Conservation (phyloP, 2,329 filamentous ascomycete species). For the Cytospora piceicola region DNA sequence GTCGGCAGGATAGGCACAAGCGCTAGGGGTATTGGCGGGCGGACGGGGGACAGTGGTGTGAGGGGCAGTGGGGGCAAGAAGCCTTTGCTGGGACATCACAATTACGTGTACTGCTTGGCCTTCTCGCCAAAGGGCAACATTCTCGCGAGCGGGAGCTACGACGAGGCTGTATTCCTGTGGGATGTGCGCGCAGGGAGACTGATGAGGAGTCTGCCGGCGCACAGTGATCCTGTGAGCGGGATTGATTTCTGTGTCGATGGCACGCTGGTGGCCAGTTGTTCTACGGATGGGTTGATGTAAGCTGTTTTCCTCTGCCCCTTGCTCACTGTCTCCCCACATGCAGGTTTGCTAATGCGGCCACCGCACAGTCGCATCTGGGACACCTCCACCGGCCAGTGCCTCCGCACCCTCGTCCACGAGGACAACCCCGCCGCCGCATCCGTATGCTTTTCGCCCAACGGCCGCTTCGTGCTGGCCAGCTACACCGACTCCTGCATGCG, state of each 20-base stretch:
- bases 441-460: constrained; percentile 92
- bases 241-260: constrained; percentile 94
- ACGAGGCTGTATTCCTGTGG: constrained; percentile 97
- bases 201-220: constrained; percentile 90
- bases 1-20: constrained; percentile 30
- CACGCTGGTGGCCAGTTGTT: constrained; percentile 88
- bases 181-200: constrained; percentile 85
- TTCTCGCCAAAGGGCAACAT: constrained; percentile 99
- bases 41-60: constrained; percentile 25
- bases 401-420: constrained; percentile 93
- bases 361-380: constrained; percentile 84
- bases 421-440: constrained; percentile 89
- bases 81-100: constrained; percentile 84
- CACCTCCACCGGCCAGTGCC: constrained; percentile 89
- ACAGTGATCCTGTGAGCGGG: constrained; percentile 91
- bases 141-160: constrained; percentile 91
- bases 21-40: constrained; percentile 24
- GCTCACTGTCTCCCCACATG: neutral
- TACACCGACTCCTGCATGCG: constrained; percentile 89
- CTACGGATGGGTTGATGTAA: constrained; percentile 85
- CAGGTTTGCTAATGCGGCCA: neutral
- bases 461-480: constrained; percentile 88
- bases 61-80: constrained; percentile 45
- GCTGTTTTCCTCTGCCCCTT: constrained; percentile 37
- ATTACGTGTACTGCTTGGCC: constrained; percentile 91